Percentiles rank a stretch among this genome's conserved stretches.
These are phyloP conservation scores for Cucurbita maxima DNA, from an alignment of 306 rosid species.

Conservation along the genomic window DNA sequence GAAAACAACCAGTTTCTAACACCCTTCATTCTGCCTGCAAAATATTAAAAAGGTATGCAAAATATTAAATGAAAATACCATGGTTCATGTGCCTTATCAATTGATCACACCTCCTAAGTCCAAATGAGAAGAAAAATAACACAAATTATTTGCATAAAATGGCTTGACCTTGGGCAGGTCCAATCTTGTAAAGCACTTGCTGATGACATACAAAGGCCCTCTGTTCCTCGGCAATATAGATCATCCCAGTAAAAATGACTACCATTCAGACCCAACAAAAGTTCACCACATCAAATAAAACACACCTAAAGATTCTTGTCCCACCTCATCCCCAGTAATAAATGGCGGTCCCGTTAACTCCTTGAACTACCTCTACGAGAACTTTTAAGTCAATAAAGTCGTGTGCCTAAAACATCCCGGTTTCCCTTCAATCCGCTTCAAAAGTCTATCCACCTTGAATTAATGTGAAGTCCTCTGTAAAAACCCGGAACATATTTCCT, in stretches of 20 bases:
- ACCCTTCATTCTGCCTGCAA: constrained; percentile 66
- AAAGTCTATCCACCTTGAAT: neutral
- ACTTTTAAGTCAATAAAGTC: neutral
- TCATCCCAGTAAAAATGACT: neutral
- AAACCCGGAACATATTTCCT: neutral
- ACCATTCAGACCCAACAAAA: neutral
- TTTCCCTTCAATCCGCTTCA: neutral
- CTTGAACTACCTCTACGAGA: neutral
- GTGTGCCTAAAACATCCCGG: neutral
- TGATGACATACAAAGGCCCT: neutral
- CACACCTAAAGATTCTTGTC: neutral
- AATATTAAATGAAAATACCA: neutral
- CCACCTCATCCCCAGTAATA: neutral
- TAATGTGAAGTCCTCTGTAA: neutral
- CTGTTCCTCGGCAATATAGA: too few relatives aligned
- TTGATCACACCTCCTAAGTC: neutral
- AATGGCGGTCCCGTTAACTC: neutral
- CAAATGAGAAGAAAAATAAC: neutral
- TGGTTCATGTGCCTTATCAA: neutral
- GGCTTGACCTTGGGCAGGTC: neutral
- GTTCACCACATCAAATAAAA: neutral
- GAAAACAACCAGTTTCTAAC: constrained; percentile 58
- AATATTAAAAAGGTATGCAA: neutral
- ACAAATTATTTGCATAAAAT: neutral
- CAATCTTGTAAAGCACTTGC: neutral